phyloP scores from a whole-genome alignment of 2,329 filamentous ascomycete species.

The Alternaria tenuissima region DNA sequence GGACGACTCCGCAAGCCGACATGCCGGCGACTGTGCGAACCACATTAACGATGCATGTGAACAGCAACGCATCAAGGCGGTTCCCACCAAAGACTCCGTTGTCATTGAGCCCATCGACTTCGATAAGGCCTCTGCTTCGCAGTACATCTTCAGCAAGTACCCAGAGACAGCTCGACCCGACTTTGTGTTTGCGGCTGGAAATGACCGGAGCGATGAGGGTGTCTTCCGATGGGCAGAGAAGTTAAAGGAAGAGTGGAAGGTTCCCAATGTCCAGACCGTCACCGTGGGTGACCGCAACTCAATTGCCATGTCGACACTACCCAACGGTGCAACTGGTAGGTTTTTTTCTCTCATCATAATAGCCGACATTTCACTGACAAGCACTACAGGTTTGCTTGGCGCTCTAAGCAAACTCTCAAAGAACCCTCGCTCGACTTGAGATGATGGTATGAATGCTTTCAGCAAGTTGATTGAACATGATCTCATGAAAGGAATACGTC shows the following conservation, averaged over 20 bases:
- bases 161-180: conserved; percentile 60
- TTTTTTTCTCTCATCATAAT: conserved; percentile 22
- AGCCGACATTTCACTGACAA: conserved; percentile 16
- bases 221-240: conserved; percentile 95
- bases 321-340: conserved; percentile 90
- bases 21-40: conserved; percentile 88
- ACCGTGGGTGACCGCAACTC: conserved; percentile 88
- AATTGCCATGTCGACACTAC: conserved; percentile 83
- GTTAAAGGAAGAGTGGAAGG: conserved; percentile 62
- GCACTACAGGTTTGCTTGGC: conserved; percentile 38
- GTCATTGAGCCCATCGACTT: conserved; percentile 85
- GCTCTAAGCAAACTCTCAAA: conserved; percentile 41
- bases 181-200: conserved; percentile 88
- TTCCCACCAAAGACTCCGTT: conserved; percentile 80
- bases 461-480: conserved; percentile 2
- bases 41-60: conserved; percentile 96
- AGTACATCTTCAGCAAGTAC: conserved; percentile 70
- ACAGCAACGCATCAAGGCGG: conserved; percentile 81
- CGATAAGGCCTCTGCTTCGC: conserved; percentile 85
- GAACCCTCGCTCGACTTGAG: conserved; percentile 15
- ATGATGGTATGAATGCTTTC: not conserved
- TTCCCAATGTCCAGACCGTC: conserved; percentile 77
- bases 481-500: conserved; percentile 5
- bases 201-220: conserved; percentile 91
- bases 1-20: conserved; percentile 73